Base-by-base conservation (phyloP, 768 basidiomycete species). In the Hydnomerulius pinastri region DNA sequence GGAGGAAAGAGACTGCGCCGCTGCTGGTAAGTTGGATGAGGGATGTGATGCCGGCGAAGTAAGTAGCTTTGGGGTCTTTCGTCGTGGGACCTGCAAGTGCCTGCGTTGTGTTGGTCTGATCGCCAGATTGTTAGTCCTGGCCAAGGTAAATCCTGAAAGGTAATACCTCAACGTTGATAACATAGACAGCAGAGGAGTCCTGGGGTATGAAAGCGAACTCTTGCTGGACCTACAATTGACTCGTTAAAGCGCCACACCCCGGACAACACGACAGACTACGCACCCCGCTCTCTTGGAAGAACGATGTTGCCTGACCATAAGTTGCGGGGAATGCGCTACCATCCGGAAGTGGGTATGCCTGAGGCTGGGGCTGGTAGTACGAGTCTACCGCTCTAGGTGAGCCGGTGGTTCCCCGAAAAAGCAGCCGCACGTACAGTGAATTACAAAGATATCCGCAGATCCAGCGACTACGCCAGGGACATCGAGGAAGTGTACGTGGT, bases 401-500 rank as follows among this genome's bases (percentile, higher is more conserved):
- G 37, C 28, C 35, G 4, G 21, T 33, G 17, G 20, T n/a, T 5
- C 18, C 2, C 24, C 9, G 3, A 27, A 27, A 23, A 30, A 3
- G 30, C 24, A 17, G 20, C 2, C 21, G 24, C n/a, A 73, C 86
- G 57, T 60, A 87, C 90, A 95, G 67, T 95, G 92, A 53, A 95
- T 89, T 23, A 94, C 90, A 56, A 90, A 95, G 50, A 94, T 86
- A 46, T 83, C 73, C 2, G 83, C 86, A 33, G 77, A 80, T 10
- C 92, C 92, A 17, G 86, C 78, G n/a, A 80, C 50, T 6, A 78
- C 74, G 20, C 74, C 77, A 8, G 90, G 87, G 2, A 89, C 82
- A 52, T 88, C 74, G 20, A 93, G 73, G 78, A 92, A 93, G 65
- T 87, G 82, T 46, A 95, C 75, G 63, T 95, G 92, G 66, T 95